A percentile compares a stretch with the other conserved stretches of the same genome.
Conservation (phyloP, 1,284 basidiomycete species). For the Apiotrichum sp. region DNA sequence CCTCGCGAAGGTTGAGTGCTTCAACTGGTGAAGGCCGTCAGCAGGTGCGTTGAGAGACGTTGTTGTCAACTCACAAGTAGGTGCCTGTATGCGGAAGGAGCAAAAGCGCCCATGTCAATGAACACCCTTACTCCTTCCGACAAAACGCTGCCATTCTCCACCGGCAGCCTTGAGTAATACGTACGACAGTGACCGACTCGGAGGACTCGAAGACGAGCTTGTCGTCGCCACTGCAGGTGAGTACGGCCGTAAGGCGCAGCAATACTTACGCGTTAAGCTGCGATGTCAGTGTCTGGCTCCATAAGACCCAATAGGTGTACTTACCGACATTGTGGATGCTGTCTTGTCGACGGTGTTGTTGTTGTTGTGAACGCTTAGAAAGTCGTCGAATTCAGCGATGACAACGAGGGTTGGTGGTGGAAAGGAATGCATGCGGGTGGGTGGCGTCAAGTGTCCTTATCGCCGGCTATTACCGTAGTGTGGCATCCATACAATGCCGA, state of each 20-base stretch:
- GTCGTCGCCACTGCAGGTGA: slow-evolving; percentile 43
- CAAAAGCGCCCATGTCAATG: slow-evolving; percentile 42
- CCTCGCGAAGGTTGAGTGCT: slow-evolving; percentile 89
- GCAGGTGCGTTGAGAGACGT: slow-evolving; percentile 32
- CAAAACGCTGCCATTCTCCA: slow-evolving; percentile 27
- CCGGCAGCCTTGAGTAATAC: slow-evolving; percentile 28
- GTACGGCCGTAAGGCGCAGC: background rate
- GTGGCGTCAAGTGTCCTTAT: background rate
- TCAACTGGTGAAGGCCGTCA: slow-evolving; percentile 64
- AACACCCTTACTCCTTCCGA: slow-evolving; percentile 45
- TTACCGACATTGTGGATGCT: slow-evolving; percentile 57
- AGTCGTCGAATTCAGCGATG: too few relatives aligned
- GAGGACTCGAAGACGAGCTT: slow-evolving; percentile 98
- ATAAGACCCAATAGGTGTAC: slow-evolving; percentile 47
- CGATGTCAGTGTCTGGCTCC: slow-evolving; percentile 31
- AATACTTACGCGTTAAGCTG: slow-evolving; percentile 40
- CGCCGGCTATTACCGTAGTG: slow-evolving; percentile 4
- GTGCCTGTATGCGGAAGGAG: slow-evolving; percentile 47
- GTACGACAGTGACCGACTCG: slow-evolving; percentile 72
- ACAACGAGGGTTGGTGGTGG: slow-evolving; percentile 10
- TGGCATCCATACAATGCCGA: slow-evolving; percentile 3
- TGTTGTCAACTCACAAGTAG: slow-evolving; percentile 41
- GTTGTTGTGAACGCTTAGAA: background rate
- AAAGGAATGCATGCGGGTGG: background rate
- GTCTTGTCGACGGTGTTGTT: background rate